These are phyloP conservation scores for Talaromyces borbonicus DNA, from an alignment of 495 filamentous ascomycete species.

Conservation along the genomic window DNA sequence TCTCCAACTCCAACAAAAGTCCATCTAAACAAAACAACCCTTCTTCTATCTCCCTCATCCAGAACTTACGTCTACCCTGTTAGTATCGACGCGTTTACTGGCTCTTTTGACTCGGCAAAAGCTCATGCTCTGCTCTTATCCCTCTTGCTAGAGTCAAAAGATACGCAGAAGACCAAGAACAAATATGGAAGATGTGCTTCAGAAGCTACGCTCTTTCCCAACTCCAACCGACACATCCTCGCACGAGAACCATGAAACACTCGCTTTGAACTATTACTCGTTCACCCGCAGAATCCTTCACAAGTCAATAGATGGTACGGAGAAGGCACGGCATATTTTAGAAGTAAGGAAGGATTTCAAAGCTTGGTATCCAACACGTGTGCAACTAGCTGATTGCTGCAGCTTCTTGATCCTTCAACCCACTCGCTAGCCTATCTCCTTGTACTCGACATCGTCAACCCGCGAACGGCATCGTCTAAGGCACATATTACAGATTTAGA, in stretches of 20 bases:
- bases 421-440: conserved; percentile 36
- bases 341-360: conserved; percentile 24
- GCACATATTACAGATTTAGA: conserved; percentile 13
- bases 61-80: too few species aligned
- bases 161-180: background rate
- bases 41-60: too few species aligned
- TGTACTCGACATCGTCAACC: conserved; percentile 26
- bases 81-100: too few species aligned
- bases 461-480: conserved; percentile 16
- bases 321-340: conserved; percentile 14
- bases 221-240: conserved; percentile 8
- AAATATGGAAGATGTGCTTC: conserved; percentile 4
- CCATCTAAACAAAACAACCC: too few species aligned
- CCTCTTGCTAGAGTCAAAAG: background rate
- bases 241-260: conserved; percentile 19
- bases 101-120: too few species aligned
- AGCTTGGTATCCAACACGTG: background rate
- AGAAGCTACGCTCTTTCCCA: conserved; percentile 10
- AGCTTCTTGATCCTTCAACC: conserved; percentile 33
- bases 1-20: background rate
- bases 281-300: conserved; percentile 16
- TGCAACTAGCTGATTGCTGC: background rate
- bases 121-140: background rate
- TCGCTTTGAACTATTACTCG: conserved; percentile 19
- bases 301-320: conserved; percentile 10